Conservation (phyloP, 352 stramenopile species). For the Blastocystis sp. region DNA sequence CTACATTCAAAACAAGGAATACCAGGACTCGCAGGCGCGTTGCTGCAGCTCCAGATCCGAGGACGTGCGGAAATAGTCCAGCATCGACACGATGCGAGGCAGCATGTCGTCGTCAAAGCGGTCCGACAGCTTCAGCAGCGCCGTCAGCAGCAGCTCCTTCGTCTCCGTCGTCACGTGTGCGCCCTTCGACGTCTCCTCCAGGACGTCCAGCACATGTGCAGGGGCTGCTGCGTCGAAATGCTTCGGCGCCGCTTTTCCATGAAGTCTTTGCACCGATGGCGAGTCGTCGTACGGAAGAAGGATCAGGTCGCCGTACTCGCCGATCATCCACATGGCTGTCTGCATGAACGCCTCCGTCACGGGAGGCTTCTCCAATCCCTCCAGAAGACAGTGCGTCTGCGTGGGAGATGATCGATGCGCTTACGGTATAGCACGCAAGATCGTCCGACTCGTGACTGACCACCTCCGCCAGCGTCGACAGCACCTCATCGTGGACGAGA, state of each 20-base stretch:
- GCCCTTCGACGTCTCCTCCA: constrained; percentile 68
- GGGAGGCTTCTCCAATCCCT: constrained; percentile 82
- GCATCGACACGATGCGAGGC: constrained; percentile 65
- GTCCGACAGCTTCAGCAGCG: constrained; percentile 77
- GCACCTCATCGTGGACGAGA: constrained; percentile 79
- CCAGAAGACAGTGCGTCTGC: constrained; percentile 91
- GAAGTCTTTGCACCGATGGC: background rate
- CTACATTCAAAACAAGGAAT: background rate
- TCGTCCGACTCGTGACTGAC: constrained; percentile 74
- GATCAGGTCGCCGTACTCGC: constrained; percentile 85
- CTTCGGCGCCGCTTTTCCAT: background rate
- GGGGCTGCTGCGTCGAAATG: background rate
- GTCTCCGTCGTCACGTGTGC: constrained; percentile 66
- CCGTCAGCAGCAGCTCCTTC: constrained; percentile 48
- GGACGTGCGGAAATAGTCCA: constrained; percentile 74
- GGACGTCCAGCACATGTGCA: constrained; percentile 57
- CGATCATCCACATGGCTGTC: constrained; percentile 92
- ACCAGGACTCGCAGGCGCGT: constrained; percentile 73
- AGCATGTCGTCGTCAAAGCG: constrained; percentile 68
- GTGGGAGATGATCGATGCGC: constrained; percentile 64
- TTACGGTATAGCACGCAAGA: constrained; percentile 61
- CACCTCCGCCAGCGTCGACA: constrained; percentile 82
- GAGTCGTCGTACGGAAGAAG: constrained; percentile 63
- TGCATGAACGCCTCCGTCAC: constrained; percentile 82
- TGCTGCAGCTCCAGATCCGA: constrained; percentile 88